Conservation (phyloP, 306 rosid species). For the Lablab purpureus region DNA sequence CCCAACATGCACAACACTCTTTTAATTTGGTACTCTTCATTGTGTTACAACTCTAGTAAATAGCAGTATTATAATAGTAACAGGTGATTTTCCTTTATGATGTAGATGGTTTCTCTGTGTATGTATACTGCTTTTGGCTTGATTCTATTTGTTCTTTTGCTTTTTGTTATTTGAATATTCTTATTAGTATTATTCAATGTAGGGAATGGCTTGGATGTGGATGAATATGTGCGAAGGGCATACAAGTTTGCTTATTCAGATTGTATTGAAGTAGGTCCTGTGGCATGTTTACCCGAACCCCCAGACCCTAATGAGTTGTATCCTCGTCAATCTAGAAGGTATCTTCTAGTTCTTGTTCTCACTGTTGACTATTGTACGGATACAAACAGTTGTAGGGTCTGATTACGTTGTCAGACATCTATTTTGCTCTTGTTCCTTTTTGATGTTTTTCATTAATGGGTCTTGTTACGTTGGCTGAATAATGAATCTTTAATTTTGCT, state of each 20-base stretch:
- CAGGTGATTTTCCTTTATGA: constrained; percentile 32
- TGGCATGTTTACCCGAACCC: constrained; percentile 95
- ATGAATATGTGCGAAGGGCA: constrained; percentile 97
- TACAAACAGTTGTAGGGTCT: constrained; percentile 20
- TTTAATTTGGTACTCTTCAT: constrained; percentile 1
- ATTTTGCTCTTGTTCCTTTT: not conserved
- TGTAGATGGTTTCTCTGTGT: constrained; percentile 41
- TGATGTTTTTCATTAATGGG: constrained; percentile 8
- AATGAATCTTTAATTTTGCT: constrained; percentile 16
- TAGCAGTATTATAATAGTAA: not conserved
- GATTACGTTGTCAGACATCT: not conserved
- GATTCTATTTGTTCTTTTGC: constrained; percentile 20
- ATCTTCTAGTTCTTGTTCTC: constrained; percentile 50
- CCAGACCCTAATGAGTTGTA: constrained; percentile 98
- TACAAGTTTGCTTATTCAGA: constrained; percentile 98
- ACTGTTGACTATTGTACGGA: constrained; percentile 20
- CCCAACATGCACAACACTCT: not conserved
- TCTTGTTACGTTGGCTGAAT: constrained; percentile 11
- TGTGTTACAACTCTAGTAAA: constrained; percentile 2
- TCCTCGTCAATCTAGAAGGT: constrained; percentile 98
- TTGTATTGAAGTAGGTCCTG: constrained; percentile 94
- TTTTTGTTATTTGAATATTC: constrained; percentile 15
- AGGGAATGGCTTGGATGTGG: constrained; percentile 99
- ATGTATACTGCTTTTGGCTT: constrained; percentile 18
- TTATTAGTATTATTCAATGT: constrained; percentile 40